Base-by-base conservation (phyloP, 2,329 filamentous ascomycete species). In the Gremmenia infestans region DNA sequence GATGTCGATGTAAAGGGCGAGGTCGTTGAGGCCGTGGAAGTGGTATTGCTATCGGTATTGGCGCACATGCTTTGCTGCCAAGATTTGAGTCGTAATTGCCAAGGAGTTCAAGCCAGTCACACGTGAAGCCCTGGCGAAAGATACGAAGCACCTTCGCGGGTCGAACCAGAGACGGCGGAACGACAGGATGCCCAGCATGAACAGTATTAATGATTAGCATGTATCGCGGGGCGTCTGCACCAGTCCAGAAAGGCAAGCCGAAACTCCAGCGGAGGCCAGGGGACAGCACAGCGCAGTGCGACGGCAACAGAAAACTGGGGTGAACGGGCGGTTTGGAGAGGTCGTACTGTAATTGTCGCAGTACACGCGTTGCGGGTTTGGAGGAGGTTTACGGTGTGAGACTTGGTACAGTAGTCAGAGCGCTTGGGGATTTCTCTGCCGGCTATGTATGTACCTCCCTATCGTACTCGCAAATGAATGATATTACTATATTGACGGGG, bases 31-130 rank as follows among this genome's bases (percentile, higher is more conserved):
- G 59, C 49, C 60, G 48, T 61, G 19, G 65, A 59, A 53, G 57
- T 62, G 58, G 59, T 66, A 68, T 68, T 61, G 51, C 65, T 65
- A 53, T 56, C 62, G 58, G 58, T 66, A 68, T 68, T 61, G 51
- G 66, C 65, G 63, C 64, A 66, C 68, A 71, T 70, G 65, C 63
- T 67, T 64, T 65, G 59, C 49, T 62, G 67, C 67, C 67, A 69
- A 69, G 67, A 65, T 51, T 37, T 60, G 37, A 52, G 55, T 58
- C 53, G 60, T 57, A 51, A 57, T 32, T 61, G 65, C 65, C 66
- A 67, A 67, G 64, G 64, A 53, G 46, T 55, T 52, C 51, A 53
- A 56, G 53, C 56, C 42, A 19, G 56, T 59, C 55, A 52, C 52
- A 57, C 47, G 42, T 40, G 39, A 37, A 50, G 37, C 47, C 42